Conservation (phyloP, 495 filamentous ascomycete species). For the Achaetomiella virescens region DNA sequence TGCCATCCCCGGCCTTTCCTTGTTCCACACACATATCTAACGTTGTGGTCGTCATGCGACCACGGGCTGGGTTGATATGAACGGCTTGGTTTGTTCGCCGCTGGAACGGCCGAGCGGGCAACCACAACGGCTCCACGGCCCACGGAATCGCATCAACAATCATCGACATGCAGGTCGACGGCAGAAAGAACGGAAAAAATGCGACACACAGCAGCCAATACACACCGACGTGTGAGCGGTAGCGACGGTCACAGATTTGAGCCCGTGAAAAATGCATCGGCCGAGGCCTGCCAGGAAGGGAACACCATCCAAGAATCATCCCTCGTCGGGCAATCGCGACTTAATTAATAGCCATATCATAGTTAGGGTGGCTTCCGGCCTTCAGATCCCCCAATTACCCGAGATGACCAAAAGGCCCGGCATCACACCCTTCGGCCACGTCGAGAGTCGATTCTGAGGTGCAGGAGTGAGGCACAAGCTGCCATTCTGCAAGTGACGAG, state of each 20-base stretch:
- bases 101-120: neutral
- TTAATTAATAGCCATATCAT: neutral
- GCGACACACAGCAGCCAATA: neutral
- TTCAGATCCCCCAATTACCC: constrained; percentile 1
- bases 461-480: neutral
- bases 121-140: neutral
- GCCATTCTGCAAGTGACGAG: neutral
- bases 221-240: neutral
- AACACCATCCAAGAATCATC: neutral
- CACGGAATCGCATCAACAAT: neutral
- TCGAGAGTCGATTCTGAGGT: neutral
- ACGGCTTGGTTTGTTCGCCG: neutral
- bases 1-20: neutral
- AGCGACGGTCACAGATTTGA: neutral
- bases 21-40: neutral
- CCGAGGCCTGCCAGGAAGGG: neutral
- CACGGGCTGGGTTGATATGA: neutral
- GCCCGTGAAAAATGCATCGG: too few species aligned
- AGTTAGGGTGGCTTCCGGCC: neutral
- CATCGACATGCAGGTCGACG: neutral
- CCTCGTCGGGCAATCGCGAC: neutral
- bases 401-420: neutral
- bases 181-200: neutral
- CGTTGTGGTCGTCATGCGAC: neutral
- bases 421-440: neutral